These are phyloP conservation scores for Esteya vermicola DNA, from an alignment of 2,329 filamentous ascomycete species.

Conservation along the genomic window DNA sequence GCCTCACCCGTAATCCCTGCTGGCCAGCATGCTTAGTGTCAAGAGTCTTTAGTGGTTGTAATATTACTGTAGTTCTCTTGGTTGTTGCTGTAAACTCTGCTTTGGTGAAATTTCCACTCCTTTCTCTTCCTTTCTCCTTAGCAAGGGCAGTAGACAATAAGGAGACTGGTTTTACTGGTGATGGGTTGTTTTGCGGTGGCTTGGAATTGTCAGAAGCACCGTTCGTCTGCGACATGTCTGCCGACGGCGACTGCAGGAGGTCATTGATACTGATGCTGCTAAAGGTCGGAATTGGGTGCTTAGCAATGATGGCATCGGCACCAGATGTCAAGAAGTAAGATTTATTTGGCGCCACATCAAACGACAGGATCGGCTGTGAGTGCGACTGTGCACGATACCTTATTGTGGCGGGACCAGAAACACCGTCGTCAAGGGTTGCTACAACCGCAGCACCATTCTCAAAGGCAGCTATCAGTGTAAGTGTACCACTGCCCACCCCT, in stretches of 20 bases:
- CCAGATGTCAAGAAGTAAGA: conserved; percentile 63
- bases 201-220: too few relatives aligned
- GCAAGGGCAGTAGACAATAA: conserved; percentile 17
- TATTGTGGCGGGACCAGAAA: conserved; percentile 25
- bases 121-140: not conserved
- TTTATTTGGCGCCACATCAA: conserved; percentile 37
- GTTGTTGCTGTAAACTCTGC: too few relatives aligned
- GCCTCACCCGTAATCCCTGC: conserved; percentile 63
- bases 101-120: too few relatives aligned
- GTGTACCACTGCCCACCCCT: conserved; percentile 9
- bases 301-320: conserved; percentile 66
- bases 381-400: conserved; percentile 56
- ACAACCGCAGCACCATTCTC: conserved; percentile 70
- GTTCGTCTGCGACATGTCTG: too few relatives aligned
- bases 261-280: not conserved
- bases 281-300: conserved; percentile 52
- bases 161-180: conserved; percentile 8
- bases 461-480: conserved; percentile 61
- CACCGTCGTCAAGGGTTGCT: conserved; percentile 32
- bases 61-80: too few relatives aligned
- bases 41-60: conserved; percentile 40
- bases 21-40: conserved; percentile 87
- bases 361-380: conserved; percentile 67
- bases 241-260: too few relatives aligned
- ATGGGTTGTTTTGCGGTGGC: not conserved